Evolutionary conservation across 2,329 filamentous ascomycete genomes (phyloP).

Genomic region (Nemania abortiva): DNA sequence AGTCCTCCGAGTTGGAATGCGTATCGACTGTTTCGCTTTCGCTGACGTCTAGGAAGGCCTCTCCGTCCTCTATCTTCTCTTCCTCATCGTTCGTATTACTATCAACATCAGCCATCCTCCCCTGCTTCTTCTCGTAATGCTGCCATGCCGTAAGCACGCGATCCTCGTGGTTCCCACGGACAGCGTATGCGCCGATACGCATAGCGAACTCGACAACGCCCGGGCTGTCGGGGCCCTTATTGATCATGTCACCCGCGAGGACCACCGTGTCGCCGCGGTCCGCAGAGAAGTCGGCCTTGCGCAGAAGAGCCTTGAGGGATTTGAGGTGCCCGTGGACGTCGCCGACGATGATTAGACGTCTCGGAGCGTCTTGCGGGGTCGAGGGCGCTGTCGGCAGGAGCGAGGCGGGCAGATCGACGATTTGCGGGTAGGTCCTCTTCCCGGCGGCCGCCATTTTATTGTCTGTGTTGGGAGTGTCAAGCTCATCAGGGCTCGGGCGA

Average conservation of each 20-base stretch:
- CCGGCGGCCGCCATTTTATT: neutral
- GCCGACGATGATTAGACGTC: slow-evolving; percentile 82
- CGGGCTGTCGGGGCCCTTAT: slow-evolving; percentile 85
- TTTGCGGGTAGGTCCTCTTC: slow-evolving; percentile 39
- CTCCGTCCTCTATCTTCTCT: slow-evolving; percentile 42
- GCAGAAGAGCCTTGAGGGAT: slow-evolving; percentile 74
- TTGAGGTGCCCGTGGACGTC: slow-evolving; percentile 91
- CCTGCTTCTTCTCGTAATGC: slow-evolving; percentile 35
- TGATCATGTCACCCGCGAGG: slow-evolving; percentile 82
- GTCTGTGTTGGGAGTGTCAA: neutral
- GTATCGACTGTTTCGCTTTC: neutral
- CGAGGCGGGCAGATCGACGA: slow-evolving; percentile 45
- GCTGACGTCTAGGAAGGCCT: neutral
- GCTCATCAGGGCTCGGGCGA: neutral
- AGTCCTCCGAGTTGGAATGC: neutral
- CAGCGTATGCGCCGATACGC: slow-evolving; percentile 78
- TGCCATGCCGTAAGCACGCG: slow-evolving; percentile 77
- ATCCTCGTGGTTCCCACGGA: slow-evolving; percentile 95
- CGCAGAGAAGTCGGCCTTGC: slow-evolving; percentile 69
- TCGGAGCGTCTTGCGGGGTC: slow-evolving; percentile 52
- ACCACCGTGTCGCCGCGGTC: slow-evolving; percentile 78
- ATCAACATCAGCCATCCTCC: neutral
- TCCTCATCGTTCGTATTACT: neutral
- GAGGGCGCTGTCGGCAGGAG: slow-evolving; percentile 50
- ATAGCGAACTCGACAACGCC: slow-evolving; percentile 84